Base-by-base conservation (phyloP, 208 protist genomes). In the Leishmania turanica region DNA sequence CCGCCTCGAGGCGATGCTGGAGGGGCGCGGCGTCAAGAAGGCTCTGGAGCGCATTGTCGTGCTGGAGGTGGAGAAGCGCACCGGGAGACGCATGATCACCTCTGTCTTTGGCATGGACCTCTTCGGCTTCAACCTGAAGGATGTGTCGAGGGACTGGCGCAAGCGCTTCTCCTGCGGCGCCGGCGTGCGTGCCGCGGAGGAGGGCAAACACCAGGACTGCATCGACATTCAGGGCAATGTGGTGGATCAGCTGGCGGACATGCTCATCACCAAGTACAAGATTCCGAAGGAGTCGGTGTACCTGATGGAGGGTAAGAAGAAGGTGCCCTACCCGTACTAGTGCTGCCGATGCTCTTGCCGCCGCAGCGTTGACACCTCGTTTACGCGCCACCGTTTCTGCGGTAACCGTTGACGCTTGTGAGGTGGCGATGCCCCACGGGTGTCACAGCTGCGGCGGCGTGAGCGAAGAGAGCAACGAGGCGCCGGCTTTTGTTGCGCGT, bases 151-250 rank as follows among this genome's bases (percentile, higher is more conserved):
- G 75, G 93, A 96, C 45, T 98, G 90, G 89, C 90, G 92, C 58
- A 98, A 98, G 85, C 80, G 87, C 40, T 98, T 96, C 76, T 89
- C 93, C 2, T 96, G 95, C 62, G 95, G 95, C n/a, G 93, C 83
- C 34, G 93, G 95, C 76, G 89, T 98, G 68, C 89, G 85, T 2
- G 81, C 88, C 0, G 88, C 90, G 3, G 91, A 92, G 78, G 92
- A 93, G 75, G 87, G 85, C 31, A 90, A 91, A 77, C 76, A 89
- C 40, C 92, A 95, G 84, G 90, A 90, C 82, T 89, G 84, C 75
- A 91, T 98, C 78, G 90, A 96, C 49, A 89, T 96, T 47, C 95
- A 98, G 84, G 95, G 95, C 70, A 93, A 95, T 74, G 85, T 96
- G 31, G 84, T 79, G 37, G 79, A 85, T 1, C 86, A 92, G 70